phyloP scores from a whole-genome alignment of 116 monocot genomes.

The Posidonia oceanica region DNA sequence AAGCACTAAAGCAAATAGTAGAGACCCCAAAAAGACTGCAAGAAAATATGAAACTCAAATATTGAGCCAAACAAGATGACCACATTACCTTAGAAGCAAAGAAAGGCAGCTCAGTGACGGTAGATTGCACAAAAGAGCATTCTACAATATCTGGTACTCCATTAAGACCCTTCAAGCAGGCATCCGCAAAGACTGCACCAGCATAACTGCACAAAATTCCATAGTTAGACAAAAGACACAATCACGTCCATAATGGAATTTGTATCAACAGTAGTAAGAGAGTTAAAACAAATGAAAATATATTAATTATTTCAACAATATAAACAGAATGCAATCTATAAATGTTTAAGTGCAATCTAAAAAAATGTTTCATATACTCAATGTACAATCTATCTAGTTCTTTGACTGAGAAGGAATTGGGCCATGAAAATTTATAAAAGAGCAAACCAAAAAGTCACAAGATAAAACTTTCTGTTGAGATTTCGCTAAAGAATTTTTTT shows the following conservation, averaged over 20 bases:
- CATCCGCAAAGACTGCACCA: conserved; percentile 93
- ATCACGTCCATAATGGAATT: neutral
- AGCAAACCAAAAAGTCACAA: too few species aligned
- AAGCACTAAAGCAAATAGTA: neutral
- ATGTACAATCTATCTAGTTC: too few species aligned
- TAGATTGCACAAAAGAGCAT: conserved; percentile 90
- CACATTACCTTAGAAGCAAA: conserved; percentile 86
- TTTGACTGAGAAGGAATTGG: too few species aligned
- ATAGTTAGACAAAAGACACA: neutral
- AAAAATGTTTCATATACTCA: too few species aligned
- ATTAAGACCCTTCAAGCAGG: conserved; percentile 95
- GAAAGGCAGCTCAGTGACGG: conserved; percentile 82
- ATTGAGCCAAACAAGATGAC: neutral
- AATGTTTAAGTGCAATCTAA: too few species aligned
- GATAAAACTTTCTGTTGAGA: too few species aligned
- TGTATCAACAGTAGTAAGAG: neutral
- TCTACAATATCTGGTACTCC: conserved; percentile 85
- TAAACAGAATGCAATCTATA: too few species aligned
- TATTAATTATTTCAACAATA: too few species aligned
- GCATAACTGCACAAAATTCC: conserved; percentile 62
- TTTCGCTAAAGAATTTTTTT: too few species aligned
- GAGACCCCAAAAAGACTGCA: neutral
- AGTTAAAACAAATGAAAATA: too few species aligned
- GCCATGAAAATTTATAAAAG: too few species aligned
- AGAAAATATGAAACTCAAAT: neutral